These are phyloP conservation scores for Omphalea diandra DNA, from an alignment of 441 rosid genomes.

Conservation along the genomic window DNA sequence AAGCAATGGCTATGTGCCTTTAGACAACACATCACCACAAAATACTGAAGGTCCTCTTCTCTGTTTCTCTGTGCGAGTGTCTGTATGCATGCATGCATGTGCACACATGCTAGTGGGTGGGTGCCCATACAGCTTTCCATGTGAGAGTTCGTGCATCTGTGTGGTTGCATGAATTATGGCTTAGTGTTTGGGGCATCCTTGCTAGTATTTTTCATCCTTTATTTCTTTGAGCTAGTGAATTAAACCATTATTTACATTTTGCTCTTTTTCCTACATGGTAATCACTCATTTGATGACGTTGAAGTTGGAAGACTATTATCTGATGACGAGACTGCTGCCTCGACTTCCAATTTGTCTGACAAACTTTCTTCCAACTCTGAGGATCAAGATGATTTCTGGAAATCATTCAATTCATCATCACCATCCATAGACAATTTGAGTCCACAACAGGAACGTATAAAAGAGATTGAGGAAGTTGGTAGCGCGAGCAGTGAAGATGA, in stretches of 20 bases:
- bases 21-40: conserved; percentile 27
- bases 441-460: conserved; percentile 21
- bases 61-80: conserved; percentile 5
- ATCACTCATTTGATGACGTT: conserved; percentile 41
- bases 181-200: background rate
- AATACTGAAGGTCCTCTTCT: conserved; percentile 37
- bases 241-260: conserved; percentile 9
- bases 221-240: background rate
- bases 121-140: conserved; percentile 3
- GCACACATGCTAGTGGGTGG: background rate
- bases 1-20: conserved; percentile 29
- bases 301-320: conserved; percentile 38
- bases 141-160: background rate
- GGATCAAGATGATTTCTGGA: conserved; percentile 62
- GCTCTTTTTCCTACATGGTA: conserved; percentile 10
- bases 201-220: background rate
- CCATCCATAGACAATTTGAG: conserved; percentile 28
- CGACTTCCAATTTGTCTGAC: conserved; percentile 36
- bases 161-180: background rate
- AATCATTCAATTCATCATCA: conserved; percentile 45
- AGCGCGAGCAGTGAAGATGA: conserved; percentile 42
- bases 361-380: conserved; percentile 28
- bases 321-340: conserved; percentile 38
- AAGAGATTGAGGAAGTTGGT: conserved; percentile 33
- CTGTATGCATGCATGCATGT: background rate